Evolutionary conservation across 306 rosid genomes (phyloP).

Genomic region (Rosa multiflora): DNA sequence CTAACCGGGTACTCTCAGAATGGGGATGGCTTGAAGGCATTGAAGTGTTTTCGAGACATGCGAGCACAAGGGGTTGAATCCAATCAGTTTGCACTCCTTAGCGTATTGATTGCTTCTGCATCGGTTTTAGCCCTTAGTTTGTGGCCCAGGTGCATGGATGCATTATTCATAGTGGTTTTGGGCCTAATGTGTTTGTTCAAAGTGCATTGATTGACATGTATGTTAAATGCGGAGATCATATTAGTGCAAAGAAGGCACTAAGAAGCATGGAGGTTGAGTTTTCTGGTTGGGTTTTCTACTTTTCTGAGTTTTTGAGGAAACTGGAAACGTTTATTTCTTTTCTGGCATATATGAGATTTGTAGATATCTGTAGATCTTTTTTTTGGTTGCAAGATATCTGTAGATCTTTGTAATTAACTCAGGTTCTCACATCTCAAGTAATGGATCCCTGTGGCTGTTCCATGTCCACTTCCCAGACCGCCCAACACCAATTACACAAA

Average conservation of each 20-base stretch:
- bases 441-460: too few relatives aligned
- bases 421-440: too few relatives aligned
- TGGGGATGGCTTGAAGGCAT: conserved; percentile 62
- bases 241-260: conserved; percentile 49
- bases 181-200: conserved; percentile 67
- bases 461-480: too few relatives aligned
- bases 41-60: conserved; percentile 65
- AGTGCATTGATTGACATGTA: conserved; percentile 88
- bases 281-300: too few relatives aligned
- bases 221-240: conserved; percentile 69
- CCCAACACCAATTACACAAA: too few relatives aligned
- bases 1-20: conserved; percentile 86
- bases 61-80: conserved; percentile 46
- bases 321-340: too few relatives aligned
- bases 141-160: conserved; percentile 78
- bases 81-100: conserved; percentile 80
- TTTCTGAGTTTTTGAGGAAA: too few relatives aligned
- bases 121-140: conserved; percentile 49
- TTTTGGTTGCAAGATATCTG: too few relatives aligned
- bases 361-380: too few relatives aligned
- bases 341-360: too few relatives aligned
- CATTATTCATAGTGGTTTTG: conserved; percentile 62
- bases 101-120: conserved; percentile 77
- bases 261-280: conserved; percentile 58
- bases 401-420: too few relatives aligned